phyloP scores from a whole-genome alignment of 371 early-diverging fungal species.

The Choanephora cucurbitarum region DNA sequence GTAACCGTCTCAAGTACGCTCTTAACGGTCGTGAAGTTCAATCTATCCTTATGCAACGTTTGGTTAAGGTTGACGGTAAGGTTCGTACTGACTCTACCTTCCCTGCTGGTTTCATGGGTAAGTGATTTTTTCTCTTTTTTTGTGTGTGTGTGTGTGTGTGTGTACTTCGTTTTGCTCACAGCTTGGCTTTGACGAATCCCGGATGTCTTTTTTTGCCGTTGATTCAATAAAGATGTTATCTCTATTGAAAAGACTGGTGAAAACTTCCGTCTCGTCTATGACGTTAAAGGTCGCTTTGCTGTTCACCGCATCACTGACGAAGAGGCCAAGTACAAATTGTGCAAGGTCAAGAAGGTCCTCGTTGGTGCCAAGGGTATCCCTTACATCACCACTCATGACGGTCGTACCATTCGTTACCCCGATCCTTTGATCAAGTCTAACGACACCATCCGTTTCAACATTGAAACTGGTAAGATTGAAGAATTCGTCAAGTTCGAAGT shows the following conservation, averaged over 20 bases:
- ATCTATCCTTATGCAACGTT: conserved; percentile 96
- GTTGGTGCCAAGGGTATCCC: conserved; percentile 95
- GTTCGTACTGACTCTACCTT: conserved; percentile 97
- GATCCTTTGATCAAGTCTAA: conserved; percentile 98
- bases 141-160: neutral
- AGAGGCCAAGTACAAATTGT: conserved; percentile 98
- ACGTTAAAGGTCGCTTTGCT: conserved; percentile 99
- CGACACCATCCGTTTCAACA: conserved; percentile 98
- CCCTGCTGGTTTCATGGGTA: conserved; percentile 98
- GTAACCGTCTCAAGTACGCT: conserved; percentile 99
- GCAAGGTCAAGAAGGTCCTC: conserved; percentile 96
- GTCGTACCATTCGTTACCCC: conserved; percentile 99
- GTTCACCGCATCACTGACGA: conserved; percentile 98
- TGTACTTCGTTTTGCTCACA: conserved; percentile 24
- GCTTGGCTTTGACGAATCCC: conserved; percentile 56
- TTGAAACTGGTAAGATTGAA: conserved; percentile 92
- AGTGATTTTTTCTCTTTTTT: conserved; percentile 14
- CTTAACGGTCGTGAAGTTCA: conserved; percentile 97
- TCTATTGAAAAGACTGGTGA: conserved; percentile 99
- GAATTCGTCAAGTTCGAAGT: conserved; percentile 96
- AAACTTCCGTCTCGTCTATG: conserved; percentile 99
- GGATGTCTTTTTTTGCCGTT: conserved; percentile 42
- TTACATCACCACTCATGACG: conserved; percentile 98
- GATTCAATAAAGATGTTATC: conserved; percentile 82
- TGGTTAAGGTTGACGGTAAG: conserved; percentile 99